Evolutionary conservation across 2,329 filamentous ascomycete species (phyloP).

Genomic region (Botryotinia convoluta): DNA sequence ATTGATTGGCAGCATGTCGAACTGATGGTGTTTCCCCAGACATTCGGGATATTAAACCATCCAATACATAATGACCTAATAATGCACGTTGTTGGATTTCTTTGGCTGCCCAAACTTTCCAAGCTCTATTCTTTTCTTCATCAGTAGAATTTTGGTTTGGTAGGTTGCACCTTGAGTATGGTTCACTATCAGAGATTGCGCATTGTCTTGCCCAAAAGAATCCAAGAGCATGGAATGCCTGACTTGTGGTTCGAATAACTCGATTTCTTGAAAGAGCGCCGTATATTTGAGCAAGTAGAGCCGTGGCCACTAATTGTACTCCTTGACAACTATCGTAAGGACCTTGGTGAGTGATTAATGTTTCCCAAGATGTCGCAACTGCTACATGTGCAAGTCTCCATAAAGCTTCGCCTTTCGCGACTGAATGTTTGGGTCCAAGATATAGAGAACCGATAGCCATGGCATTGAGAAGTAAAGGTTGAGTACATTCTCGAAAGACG

Average conservation of each 20-base stretch:
- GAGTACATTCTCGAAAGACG: conserved; percentile 45
- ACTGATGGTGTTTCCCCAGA: conserved; percentile 44
- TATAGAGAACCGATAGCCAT: conserved; percentile 48
- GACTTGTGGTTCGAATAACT: conserved; percentile 44
- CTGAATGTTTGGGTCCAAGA: conserved; percentile 44
- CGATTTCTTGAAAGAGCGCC: conserved; percentile 45
- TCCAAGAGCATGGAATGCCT: conserved; percentile 45
- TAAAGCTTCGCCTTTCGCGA: conserved; percentile 45
- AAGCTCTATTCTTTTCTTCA: conserved; percentile 42
- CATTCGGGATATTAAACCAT: conserved; percentile 46
- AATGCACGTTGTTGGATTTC: conserved; percentile 46
- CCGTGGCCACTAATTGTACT: conserved; percentile 45
- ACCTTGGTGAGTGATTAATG: conserved; percentile 43
- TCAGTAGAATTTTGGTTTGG: conserved; percentile 38
- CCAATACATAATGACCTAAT: conserved; percentile 45
- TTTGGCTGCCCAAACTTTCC: conserved; percentile 44
- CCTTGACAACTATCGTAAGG: conserved; percentile 45
- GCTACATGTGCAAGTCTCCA: conserved; percentile 47
- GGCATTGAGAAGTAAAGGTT: conserved; percentile 45
- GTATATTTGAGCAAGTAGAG: conserved; percentile 45
- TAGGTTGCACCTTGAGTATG: conserved; percentile 39
- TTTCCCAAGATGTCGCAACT: conserved; percentile 47
- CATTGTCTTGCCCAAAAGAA: conserved; percentile 48
- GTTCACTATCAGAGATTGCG: conserved; percentile 43
- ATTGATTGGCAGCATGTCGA: conserved; percentile 44